Percentiles rank a stretch among this genome's conserved stretches.
Conservation (phyloP, 2,329 filamentous ascomycete genomes). For the Phaeosphaeria sp. region DNA sequence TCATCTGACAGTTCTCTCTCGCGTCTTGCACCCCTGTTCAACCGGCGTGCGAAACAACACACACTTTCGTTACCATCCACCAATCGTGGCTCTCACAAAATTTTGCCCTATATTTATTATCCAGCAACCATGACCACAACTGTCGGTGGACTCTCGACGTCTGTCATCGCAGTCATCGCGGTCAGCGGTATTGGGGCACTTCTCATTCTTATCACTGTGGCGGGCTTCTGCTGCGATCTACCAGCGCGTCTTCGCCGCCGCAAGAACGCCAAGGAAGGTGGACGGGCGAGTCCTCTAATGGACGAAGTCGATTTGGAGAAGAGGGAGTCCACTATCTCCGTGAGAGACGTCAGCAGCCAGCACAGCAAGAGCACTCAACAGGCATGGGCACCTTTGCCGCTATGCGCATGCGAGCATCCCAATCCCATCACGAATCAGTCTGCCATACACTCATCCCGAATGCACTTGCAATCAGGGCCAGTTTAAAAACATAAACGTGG, state of each 20-base stretch:
- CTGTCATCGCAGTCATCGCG: slow-evolving; percentile 16
- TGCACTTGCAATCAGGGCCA: background rate
- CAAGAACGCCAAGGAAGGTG: slow-evolving; percentile 8
- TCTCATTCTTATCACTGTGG: slow-evolving; percentile 13
- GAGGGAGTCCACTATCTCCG: slow-evolving; percentile 9
- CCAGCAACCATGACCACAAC: slow-evolving; percentile 6
- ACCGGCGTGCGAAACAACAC: no score
- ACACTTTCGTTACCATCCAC: background rate
- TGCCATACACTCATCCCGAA: background rate
- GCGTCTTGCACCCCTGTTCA: no score
- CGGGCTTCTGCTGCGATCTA: slow-evolving; percentile 12
- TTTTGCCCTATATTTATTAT: background rate
- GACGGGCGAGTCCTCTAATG: slow-evolving; percentile 5
- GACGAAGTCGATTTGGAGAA: slow-evolving; percentile 11
- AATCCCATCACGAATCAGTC: background rate
- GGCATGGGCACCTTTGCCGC: slow-evolving; percentile 11
- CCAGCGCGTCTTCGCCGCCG: slow-evolving; percentile 15
- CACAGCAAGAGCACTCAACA: slow-evolving; percentile 8
- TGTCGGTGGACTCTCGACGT: slow-evolving; percentile 13
- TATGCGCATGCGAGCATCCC: slow-evolving; percentile 11
- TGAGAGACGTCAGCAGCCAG: slow-evolving; percentile 7
- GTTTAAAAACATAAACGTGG: no score
- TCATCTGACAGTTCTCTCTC: no score
- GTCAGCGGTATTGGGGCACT: slow-evolving; percentile 14
- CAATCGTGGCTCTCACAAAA: background rate